phyloP scores from a whole-genome alignment of 1,284 basidiomycete genomes.

The Rhodotorula sp. region DNA sequence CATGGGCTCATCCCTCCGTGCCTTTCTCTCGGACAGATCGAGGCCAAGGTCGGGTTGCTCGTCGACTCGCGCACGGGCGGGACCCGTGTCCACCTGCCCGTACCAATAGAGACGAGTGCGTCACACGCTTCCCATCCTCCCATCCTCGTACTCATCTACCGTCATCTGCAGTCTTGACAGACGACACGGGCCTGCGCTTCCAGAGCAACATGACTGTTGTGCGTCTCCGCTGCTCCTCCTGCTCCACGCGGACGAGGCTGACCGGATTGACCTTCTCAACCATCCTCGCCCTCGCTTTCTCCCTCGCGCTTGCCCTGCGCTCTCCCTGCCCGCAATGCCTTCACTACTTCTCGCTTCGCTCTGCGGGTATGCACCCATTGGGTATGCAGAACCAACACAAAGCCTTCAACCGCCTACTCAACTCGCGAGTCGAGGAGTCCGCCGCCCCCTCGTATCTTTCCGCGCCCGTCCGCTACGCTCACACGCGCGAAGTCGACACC shows the following conservation, averaged over 20 bases:
- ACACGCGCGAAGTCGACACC: constrained; percentile 73
- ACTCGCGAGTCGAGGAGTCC: constrained; percentile 66
- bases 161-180: constrained; percentile 60
- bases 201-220: constrained; percentile 89
- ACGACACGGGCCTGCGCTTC: constrained; percentile 62
- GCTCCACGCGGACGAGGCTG: background rate
- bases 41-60: constrained; percentile 88
- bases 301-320: background rate
- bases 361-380: constrained; percentile 16
- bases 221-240: constrained; percentile 50
- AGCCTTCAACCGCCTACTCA: constrained; percentile 81
- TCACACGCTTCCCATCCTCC: constrained; percentile 41
- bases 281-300: background rate
- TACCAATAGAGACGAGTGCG: constrained; percentile 84
- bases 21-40: constrained; percentile 63
- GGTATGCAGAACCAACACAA: constrained; percentile 79
- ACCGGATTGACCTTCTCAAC: background rate
- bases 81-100: constrained; percentile 64
- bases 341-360: background rate
- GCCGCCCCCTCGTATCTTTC: constrained; percentile 56
- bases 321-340: no score
- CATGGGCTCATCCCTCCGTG: background rate
- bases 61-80: constrained; percentile 62
- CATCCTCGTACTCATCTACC: constrained; percentile 44
- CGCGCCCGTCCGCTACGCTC: constrained; percentile 70